Conservation (phyloP, 106 monocot species). For the Apostasia shenzhenica region DNA sequence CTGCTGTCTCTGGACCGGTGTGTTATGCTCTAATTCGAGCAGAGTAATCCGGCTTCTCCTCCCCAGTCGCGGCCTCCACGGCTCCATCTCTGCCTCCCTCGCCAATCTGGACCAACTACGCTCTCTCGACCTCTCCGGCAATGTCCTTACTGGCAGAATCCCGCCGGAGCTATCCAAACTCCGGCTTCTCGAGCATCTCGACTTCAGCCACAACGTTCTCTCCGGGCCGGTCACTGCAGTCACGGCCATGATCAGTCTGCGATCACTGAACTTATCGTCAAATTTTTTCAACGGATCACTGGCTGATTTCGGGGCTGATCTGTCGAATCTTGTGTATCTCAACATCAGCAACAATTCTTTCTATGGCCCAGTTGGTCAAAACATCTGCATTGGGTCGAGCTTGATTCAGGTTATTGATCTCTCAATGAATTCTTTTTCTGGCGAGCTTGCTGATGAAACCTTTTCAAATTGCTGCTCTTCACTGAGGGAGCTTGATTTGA, state of each 20-base stretch:
- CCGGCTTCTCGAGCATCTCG: slow-evolving; percentile 22
- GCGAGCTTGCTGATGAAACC: slow-evolving; percentile 17
- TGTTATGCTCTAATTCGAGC: slow-evolving; percentile 26
- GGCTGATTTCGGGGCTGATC: not conserved
- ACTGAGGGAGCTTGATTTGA: slow-evolving; percentile 36
- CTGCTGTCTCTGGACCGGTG: slow-evolving; percentile 58
- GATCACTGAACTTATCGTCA: slow-evolving; percentile 36
- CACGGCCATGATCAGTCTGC: slow-evolving; percentile 13
- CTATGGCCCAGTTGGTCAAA: slow-evolving; percentile 21
- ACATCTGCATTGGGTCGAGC: slow-evolving; percentile 36
- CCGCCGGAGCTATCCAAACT: slow-evolving; percentile 24
- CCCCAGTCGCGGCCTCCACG: slow-evolving; percentile 26
- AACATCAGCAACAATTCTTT: slow-evolving; percentile 60
- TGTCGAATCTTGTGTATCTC: slow-evolving; percentile 21
- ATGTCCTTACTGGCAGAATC: slow-evolving; percentile 15
- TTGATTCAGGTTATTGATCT: slow-evolving; percentile 32
- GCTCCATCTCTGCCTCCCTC: slow-evolving; percentile 25
- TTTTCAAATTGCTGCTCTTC: slow-evolving; percentile 29
- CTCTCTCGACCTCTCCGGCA: slow-evolving; percentile 26
- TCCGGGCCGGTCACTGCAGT: slow-evolving; percentile 23
- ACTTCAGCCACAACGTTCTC: slow-evolving; percentile 52
- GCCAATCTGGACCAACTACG: slow-evolving; percentile 13
- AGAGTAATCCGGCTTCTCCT: slow-evolving; percentile 36
- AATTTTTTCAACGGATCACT: slow-evolving; percentile 46
- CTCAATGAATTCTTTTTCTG: slow-evolving; percentile 40